phyloP scores from a whole-genome alignment of 306 rosid species.

The Vicia sativa region DNA sequence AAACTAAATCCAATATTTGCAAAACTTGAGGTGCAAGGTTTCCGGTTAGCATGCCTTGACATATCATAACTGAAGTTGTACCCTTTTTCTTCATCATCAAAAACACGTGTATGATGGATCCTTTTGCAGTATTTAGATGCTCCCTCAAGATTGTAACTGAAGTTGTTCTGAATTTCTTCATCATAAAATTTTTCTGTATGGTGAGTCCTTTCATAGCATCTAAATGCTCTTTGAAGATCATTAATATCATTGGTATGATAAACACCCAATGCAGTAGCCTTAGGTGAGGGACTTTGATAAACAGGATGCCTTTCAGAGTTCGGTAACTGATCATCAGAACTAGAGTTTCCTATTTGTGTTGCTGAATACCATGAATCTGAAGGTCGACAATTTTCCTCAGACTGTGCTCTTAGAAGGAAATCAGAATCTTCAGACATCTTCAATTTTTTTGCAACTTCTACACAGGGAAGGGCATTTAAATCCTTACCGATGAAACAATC shows the following conservation, averaged over 20 bases:
- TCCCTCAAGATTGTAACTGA: conserved; percentile 39
- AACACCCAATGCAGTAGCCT: conserved; percentile 43
- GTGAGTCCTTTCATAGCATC: conserved; percentile 41
- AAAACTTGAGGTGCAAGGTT: conserved; percentile 45
- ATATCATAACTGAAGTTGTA: conserved; percentile 40
- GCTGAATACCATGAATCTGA: conserved; percentile 41
- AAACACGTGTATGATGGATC: conserved; percentile 24
- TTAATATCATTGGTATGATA: conserved; percentile 42
- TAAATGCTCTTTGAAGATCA: conserved; percentile 43
- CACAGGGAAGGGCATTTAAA: conserved; percentile 35
- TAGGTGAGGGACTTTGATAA: conserved; percentile 41
- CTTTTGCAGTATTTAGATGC: conserved; percentile 44
- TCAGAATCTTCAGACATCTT: conserved; percentile 46
- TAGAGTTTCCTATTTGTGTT: conserved; percentile 36
- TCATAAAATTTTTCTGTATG: conserved; percentile 30
- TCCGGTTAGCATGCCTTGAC: conserved; percentile 41
- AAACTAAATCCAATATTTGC: conserved; percentile 39
- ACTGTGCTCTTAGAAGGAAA: conserved; percentile 38
- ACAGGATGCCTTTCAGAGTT: conserved; percentile 45
- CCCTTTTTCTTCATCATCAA: conserved; percentile 47
- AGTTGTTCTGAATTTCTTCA: conserved; percentile 45
- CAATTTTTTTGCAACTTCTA: conserved; percentile 42
- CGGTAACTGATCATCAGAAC: conserved; percentile 43
- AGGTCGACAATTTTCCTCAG: conserved; percentile 42
- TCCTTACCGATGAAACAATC: conserved; percentile 38